Evolutionary conservation across 768 basidiomycete species (phyloP).

Genomic region (Pholiota molesta): DNA sequence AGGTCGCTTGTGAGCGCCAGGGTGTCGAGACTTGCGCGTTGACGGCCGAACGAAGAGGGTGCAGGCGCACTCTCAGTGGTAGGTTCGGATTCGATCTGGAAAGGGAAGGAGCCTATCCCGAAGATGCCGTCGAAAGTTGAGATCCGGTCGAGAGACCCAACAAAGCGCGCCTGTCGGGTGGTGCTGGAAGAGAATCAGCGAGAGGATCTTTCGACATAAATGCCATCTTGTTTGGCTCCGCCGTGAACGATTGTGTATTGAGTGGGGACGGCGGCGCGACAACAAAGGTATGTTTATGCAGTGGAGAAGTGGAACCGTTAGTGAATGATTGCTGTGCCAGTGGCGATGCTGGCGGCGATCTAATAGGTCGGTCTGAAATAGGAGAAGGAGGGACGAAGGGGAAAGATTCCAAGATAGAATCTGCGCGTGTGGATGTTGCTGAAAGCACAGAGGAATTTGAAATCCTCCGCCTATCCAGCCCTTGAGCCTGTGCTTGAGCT

Average conservation of each 20-base stretch:
- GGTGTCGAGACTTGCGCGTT: slow-evolving; percentile 85
- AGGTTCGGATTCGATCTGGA: slow-evolving; percentile 76
- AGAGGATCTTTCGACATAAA: slow-evolving; percentile 13
- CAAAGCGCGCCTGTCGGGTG: slow-evolving; percentile 56
- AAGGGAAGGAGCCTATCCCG: slow-evolving; percentile 86
- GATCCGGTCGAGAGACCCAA: slow-evolving; percentile 78
- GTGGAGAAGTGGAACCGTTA: slow-evolving; percentile 58
- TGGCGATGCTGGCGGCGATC: slow-evolving; percentile 78
- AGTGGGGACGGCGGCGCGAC: slow-evolving; percentile 58
- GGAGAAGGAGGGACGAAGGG: slow-evolving; percentile 90
- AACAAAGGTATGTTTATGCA: slow-evolving; percentile 53
- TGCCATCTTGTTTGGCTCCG: slow-evolving; percentile 21
- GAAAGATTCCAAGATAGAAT: slow-evolving; percentile 86
- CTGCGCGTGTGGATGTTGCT: slow-evolving; percentile 71
- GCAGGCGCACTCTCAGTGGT: slow-evolving; percentile 36
- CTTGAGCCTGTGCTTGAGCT: slow-evolving; percentile 59
- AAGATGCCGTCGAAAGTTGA: slow-evolving; percentile 76
- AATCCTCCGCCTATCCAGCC: slow-evolving; percentile 47
- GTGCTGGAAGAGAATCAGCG: slow-evolving; percentile 43
- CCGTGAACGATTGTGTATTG: slow-evolving; percentile 47
- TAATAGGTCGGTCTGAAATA: slow-evolving; percentile 77
- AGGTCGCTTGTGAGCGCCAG: slow-evolving; percentile 82
- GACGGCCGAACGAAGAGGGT: slow-evolving; percentile 45
- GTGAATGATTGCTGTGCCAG: slow-evolving; percentile 59
- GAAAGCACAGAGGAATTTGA: slow-evolving; percentile 71